Conservation (phyloP, 1,139 yeast genomes). For the Casaregolazyma lundiana region DNA sequence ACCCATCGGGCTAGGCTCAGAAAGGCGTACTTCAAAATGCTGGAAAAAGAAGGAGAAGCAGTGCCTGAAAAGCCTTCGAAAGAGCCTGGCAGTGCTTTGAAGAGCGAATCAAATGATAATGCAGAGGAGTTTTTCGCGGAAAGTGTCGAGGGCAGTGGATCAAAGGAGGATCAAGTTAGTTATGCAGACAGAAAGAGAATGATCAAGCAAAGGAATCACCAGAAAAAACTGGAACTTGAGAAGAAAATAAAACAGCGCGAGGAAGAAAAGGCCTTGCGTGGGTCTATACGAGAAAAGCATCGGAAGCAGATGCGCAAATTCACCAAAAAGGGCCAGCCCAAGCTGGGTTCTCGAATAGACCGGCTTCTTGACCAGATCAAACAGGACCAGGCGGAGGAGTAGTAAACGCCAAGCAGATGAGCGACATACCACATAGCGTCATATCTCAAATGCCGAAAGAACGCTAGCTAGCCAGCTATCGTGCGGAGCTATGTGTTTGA, state of each 20-base stretch:
- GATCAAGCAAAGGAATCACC: constrained; percentile 20
- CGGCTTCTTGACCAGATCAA: constrained; percentile 69
- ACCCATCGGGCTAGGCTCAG: constrained; percentile 79
- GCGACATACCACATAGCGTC: neutral
- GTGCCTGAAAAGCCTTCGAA: constrained; percentile 25
- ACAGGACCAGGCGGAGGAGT: constrained; percentile 6
- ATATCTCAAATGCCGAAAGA: constrained; percentile 5
- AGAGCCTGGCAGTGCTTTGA: constrained; percentile 36
- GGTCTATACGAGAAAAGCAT: constrained; percentile 42
- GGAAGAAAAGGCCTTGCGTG: constrained; percentile 30
- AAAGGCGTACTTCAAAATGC: constrained; percentile 73
- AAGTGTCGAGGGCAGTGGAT: constrained; percentile 17
- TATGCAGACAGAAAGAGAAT: constrained; percentile 28
- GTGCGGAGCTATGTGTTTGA: constrained; percentile 8
- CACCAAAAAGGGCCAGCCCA: constrained; percentile 78
- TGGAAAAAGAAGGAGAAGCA: constrained; percentile 52
- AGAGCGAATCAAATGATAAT: constrained; percentile 23
- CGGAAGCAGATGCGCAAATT: constrained; percentile 49
- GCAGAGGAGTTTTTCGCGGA: neutral
- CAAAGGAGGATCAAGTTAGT: constrained; percentile 30
- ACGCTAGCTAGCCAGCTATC: constrained; percentile 12
- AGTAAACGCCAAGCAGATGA: neutral
- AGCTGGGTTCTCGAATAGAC: constrained; percentile 85
- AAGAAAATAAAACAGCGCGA: constrained; percentile 25
- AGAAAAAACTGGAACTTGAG: constrained; percentile 24